Conservation (phyloP, 1,284 basidiomycete species). For the Ceraceosorus bombacis region DNA sequence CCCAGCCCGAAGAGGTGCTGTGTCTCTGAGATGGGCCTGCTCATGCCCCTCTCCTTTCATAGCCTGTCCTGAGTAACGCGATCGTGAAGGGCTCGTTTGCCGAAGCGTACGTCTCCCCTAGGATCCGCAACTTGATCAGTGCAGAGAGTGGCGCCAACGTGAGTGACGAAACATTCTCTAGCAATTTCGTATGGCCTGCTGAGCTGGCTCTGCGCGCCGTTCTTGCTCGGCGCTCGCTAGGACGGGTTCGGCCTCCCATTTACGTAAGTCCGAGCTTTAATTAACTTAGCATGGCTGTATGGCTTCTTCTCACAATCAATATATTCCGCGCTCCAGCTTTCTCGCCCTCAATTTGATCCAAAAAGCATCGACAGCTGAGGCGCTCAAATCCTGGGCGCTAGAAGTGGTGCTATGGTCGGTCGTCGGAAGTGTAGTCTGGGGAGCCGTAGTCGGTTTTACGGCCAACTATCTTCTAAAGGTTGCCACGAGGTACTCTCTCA, state of each 20-base stretch:
- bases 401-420: constrained; percentile 29
- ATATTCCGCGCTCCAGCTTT: constrained; percentile 5
- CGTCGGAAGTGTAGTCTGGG: constrained; percentile 21
- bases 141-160: constrained; percentile 37
- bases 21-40: too few relatives aligned
- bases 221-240: not conserved
- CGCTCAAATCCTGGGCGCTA: constrained; percentile 25
- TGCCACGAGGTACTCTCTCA: constrained; percentile 27
- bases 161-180: not conserved
- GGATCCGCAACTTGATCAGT: constrained; percentile 36
- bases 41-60: too few relatives aligned
- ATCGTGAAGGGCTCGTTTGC: constrained; percentile 42
- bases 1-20: constrained; percentile 1
- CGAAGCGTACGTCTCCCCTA: constrained; percentile 36
- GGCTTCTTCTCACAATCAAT: too few relatives aligned
- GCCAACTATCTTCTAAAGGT: constrained; percentile 26
- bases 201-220: too few relatives aligned
- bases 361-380: constrained; percentile 16
- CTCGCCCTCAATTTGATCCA: constrained; percentile 34
- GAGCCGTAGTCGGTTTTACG: constrained; percentile 28
- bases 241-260: constrained; percentile 38
- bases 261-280: constrained; percentile 6
- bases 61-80: constrained; percentile 29
- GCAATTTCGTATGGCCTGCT: too few relatives aligned
- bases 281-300: too few relatives aligned